Percentiles rank a stretch among this genome's conserved stretches.
Conservation (phyloP, 1,139 yeast genomes). For the Spathaspora sp. region DNA sequence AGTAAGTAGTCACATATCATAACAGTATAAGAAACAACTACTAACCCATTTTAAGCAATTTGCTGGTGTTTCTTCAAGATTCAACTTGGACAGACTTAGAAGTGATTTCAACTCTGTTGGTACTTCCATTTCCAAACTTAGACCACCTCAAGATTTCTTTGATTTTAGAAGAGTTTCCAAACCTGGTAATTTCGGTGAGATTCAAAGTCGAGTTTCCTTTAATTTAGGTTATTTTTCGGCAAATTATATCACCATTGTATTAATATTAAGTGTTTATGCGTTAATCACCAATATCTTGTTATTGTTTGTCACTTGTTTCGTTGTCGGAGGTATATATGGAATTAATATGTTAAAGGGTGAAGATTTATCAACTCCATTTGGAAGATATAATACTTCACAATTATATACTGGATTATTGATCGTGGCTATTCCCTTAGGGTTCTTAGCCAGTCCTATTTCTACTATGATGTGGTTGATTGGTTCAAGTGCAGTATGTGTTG, state of each 20-base stretch:
- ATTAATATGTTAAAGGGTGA: constrained; percentile 78
- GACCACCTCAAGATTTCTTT: constrained; percentile 91
- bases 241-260: constrained; percentile 77
- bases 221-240: constrained; percentile 86
- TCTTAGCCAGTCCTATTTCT: constrained; percentile 89
- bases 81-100: constrained; percentile 53
- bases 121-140: constrained; percentile 66
- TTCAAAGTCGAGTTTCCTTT: constrained; percentile 83
- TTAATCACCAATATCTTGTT: constrained; percentile 81
- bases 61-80: constrained; percentile 40
- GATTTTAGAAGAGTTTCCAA: constrained; percentile 87
- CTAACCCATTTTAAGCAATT: constrained; percentile 13
- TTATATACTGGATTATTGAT: constrained; percentile 83
- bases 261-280: constrained; percentile 55
- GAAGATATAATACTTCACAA: constrained; percentile 73
- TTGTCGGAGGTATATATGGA: constrained; percentile 71
- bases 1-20: constrained; percentile 5
- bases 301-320: constrained; percentile 73
- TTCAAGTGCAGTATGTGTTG: constrained; percentile 82
- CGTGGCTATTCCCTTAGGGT: constrained; percentile 82
- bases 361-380: constrained; percentile 72
- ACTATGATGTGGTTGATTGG: constrained; percentile 97
- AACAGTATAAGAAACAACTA: not conserved
- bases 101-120: constrained; percentile 46
- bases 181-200: constrained; percentile 86